Evolutionary conservation across 2,329 filamentous ascomycete genomes (phyloP).

Genomic region (Fusarium guadeloupense): DNA sequence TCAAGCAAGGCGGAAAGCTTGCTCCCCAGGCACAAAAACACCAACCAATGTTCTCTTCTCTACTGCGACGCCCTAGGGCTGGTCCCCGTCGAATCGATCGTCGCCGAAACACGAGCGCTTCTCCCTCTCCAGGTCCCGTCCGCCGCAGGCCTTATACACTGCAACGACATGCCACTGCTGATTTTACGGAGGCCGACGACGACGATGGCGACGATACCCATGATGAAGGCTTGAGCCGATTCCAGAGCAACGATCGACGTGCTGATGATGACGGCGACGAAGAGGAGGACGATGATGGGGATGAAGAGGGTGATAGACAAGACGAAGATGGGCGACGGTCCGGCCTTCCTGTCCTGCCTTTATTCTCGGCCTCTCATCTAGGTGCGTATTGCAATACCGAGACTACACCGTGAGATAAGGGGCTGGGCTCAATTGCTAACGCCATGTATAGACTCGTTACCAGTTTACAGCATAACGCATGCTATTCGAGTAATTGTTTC

Average conservation of each 20-base stretch:
- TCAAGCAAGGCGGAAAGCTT: conserved; percentile 42
- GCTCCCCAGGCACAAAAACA: conserved; percentile 19
- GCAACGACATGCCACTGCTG: conserved; percentile 65
- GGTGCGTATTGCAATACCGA: conserved; percentile 57
- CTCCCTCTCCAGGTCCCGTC: conserved; percentile 46
- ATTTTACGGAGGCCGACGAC: conserved; percentile 72
- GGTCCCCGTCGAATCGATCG: conserved; percentile 47
- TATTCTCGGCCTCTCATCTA: conserved; percentile 82
- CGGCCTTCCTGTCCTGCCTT: conserved; percentile 66
- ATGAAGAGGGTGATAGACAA: conserved; percentile 57
- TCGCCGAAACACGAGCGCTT: conserved; percentile 42
- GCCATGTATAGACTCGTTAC: conserved; percentile 74
- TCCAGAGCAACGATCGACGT: conserved; percentile 37
- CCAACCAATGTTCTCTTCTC: conserved; percentile 51
- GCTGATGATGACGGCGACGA: conserved; percentile 55
- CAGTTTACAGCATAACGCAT: conserved; percentile 91
- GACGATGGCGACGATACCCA: conserved; percentile 56
- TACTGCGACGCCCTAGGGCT: conserved; percentile 48
- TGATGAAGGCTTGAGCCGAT: conserved; percentile 46
- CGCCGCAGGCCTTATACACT: conserved; percentile 42
- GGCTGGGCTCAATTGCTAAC: conserved; percentile 5
- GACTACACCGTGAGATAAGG: not conserved
- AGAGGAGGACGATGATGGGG: conserved; percentile 59
- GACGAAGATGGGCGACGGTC: conserved; percentile 49
- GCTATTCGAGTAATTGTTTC: conserved; percentile 86